These are phyloP conservation scores for Botrytis byssoidea DNA, from an alignment of 2,329 filamentous ascomycete species.

Conservation along the genomic window DNA sequence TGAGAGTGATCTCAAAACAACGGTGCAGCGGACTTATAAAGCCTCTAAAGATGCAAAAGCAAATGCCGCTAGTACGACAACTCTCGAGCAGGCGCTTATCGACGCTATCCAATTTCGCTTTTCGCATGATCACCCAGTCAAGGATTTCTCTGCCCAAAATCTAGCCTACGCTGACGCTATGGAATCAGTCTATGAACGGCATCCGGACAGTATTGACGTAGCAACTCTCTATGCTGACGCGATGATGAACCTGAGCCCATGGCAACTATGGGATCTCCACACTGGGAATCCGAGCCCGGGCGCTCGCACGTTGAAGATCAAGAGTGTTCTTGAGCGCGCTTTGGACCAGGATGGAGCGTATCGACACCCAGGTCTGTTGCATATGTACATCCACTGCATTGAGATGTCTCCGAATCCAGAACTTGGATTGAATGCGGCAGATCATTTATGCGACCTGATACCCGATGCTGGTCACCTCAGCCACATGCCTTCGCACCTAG, in stretches of 20 bases:
- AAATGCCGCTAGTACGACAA: constrained; percentile 45
- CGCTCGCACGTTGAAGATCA: constrained; percentile 58
- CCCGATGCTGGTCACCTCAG: constrained; percentile 69
- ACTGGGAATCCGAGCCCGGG: constrained; percentile 56
- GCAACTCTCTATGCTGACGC: constrained; percentile 62
- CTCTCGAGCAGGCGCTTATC: constrained; percentile 62
- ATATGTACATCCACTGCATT: constrained; percentile 75
- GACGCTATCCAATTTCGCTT: constrained; percentile 62
- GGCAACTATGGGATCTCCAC: constrained; percentile 61
- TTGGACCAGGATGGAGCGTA: constrained; percentile 50
- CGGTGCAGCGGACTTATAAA: constrained; percentile 43
- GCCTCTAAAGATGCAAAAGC: constrained; percentile 48
- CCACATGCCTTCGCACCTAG: constrained; percentile 77
- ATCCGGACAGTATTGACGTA: constrained; percentile 59
- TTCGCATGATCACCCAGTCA: constrained; percentile 49
- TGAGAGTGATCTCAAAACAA: constrained; percentile 53
- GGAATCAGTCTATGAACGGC: constrained; percentile 52
- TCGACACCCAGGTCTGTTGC: constrained; percentile 67
- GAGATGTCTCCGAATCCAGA: constrained; percentile 72
- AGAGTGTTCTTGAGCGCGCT: constrained; percentile 57
- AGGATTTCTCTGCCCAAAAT: constrained; percentile 56
- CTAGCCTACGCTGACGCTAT: constrained; percentile 61
- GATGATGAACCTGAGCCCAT: constrained; percentile 64
- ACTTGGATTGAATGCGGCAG: constrained; percentile 57
- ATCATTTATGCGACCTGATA: constrained; percentile 61